Conservation (phyloP, 805 yeast genomes). For the Nakazawaea sp. region DNA sequence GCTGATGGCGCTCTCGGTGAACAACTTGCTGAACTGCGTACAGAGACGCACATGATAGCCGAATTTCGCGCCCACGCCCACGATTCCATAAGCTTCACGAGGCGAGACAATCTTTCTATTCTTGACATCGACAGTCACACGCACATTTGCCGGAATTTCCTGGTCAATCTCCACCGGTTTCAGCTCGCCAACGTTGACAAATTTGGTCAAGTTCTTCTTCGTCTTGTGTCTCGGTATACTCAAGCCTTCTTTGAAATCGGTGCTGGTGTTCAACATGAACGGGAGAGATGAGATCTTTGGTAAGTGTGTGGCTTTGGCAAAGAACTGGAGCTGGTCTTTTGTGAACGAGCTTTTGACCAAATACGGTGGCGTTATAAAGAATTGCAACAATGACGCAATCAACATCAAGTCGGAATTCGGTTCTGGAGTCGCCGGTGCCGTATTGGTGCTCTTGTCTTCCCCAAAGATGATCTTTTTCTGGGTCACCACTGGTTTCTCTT, state of each 20-base stretch:
- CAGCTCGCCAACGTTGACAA: constrained; percentile 67
- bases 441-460: constrained; percentile 13
- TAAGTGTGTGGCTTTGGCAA: constrained; percentile 57
- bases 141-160: constrained; percentile 67
- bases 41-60: constrained; percentile 76
- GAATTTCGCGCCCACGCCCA: constrained; percentile 53
- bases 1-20: constrained; percentile 60
- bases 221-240: constrained; percentile 41
- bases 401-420: constrained; percentile 34
- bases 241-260: constrained; percentile 55
- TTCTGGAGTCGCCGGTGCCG: constrained; percentile 13
- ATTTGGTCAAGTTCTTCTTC: constrained; percentile 55
- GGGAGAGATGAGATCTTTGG: constrained; percentile 75
- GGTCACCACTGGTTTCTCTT: constrained; percentile 15
- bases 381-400: constrained; percentile 68
- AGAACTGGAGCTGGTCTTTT: constrained; percentile 36
- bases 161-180: constrained; percentile 46
- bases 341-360: constrained; percentile 57
- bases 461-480: constrained; percentile 13
- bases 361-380: constrained; percentile 80
- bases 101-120: constrained; percentile 64
- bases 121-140: constrained; percentile 73
- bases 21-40: constrained; percentile 50
- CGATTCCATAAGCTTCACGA: constrained; percentile 56
- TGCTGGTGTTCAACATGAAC: constrained; percentile 48